Conservation (phyloP, 805 yeast genomes). For the Kuraishia borneana region DNA sequence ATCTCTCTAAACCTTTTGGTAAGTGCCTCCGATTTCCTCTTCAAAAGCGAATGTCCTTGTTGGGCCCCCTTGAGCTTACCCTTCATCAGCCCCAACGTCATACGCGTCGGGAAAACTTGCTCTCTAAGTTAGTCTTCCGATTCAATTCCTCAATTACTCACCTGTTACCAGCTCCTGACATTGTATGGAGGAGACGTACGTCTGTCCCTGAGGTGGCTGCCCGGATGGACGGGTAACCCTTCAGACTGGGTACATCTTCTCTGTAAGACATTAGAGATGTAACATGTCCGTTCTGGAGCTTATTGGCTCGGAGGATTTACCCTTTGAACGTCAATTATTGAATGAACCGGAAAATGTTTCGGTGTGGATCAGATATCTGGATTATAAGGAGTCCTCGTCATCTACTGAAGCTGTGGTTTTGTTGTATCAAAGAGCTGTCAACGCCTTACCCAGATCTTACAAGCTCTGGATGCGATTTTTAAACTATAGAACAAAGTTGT, state of each 20-base stretch:
- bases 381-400: conserved; percentile 14
- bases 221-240: too few relatives aligned
- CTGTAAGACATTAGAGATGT: not conserved
- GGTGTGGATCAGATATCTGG: conserved; percentile 35
- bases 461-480: conserved; percentile 46
- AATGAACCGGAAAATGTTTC: conserved; percentile 21
- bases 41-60: conserved; percentile 87
- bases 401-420: conserved; percentile 17
- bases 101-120: conserved; percentile 94
- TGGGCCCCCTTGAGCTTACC: conserved; percentile 94
- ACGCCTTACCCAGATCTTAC: conserved; percentile 29
- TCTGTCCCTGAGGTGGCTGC: too few relatives aligned
- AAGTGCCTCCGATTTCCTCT: conserved; percentile 93
- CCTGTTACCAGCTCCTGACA: conserved; percentile 59
- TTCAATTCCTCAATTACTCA: conserved; percentile 7
- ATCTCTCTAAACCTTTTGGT: conserved; percentile 95
- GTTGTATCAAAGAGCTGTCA: conserved; percentile 41
- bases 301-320: conserved; percentile 16
- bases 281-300: conserved; percentile 1
- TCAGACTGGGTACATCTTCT: conserved; percentile 1
- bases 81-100: conserved; percentile 94
- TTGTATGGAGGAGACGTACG: too few relatives aligned
- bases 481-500: conserved; percentile 29
- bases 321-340: conserved; percentile 23
- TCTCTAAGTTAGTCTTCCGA: conserved; percentile 39